Conservation (phyloP, 2,329 filamentous ascomycete species). For the Calonectria naviculata region DNA sequence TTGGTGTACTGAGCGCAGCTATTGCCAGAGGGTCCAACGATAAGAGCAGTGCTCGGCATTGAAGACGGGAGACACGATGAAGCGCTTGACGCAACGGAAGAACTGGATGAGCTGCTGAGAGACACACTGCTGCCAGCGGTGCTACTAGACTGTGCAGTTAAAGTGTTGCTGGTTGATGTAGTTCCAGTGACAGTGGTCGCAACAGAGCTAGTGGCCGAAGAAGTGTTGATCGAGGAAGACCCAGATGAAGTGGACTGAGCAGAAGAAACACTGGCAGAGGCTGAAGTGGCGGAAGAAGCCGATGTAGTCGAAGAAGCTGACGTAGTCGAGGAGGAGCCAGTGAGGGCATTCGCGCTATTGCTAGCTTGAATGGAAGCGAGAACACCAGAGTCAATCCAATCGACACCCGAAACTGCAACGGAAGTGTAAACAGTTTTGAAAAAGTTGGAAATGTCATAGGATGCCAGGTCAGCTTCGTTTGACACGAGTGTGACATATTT, state of each 20-base stretch:
- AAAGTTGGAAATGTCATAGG: constrained; percentile 30
- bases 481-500: constrained; percentile 46
- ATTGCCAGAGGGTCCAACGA: constrained; percentile 51
- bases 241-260: not conserved
- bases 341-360: constrained; percentile 25
- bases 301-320: not conserved
- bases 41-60: constrained; percentile 45
- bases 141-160: not conserved
- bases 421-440: constrained; percentile 23
- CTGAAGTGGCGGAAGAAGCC: not conserved
- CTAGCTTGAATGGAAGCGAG: constrained; percentile 31
- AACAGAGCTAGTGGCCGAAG: not conserved
- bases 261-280: not conserved
- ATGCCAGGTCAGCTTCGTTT: constrained; percentile 43
- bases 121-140: not conserved
- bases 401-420: constrained; percentile 21
- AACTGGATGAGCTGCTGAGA: not conserved
- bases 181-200: not conserved
- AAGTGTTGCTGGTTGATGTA: not conserved
- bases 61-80: constrained; percentile 29
- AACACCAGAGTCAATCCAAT: constrained; percentile 35
- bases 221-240: not conserved
- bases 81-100: not conserved
- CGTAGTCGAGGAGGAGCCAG: not conserved
- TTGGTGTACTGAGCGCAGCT: constrained; percentile 54